Percentiles rank a stretch among this genome's conserved stretches.
Conservation (phyloP, 2,329 filamentous ascomycete species). For the Ophiocordyceps camponoti-leonardi region DNA sequence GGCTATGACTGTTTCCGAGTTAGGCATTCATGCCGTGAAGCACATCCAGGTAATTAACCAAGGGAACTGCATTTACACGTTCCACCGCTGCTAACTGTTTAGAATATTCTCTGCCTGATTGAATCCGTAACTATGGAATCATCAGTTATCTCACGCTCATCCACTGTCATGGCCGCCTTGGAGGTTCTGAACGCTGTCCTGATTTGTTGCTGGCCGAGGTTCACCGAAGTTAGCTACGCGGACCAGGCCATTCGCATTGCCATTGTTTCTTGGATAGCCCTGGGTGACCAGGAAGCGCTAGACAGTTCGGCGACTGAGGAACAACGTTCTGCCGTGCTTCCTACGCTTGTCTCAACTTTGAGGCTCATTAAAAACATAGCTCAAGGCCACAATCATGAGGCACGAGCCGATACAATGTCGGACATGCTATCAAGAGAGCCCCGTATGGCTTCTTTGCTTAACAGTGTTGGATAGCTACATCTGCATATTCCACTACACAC, state of each 20-base stretch:
- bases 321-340: background rate
- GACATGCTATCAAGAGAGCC: slow-evolving; percentile 6
- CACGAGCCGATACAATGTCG: background rate
- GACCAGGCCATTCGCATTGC: background rate
- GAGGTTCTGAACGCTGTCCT: background rate
- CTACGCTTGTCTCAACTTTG: slow-evolving; percentile 30
- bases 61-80: too few species aligned
- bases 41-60: slow-evolving; percentile 39
- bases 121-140: background rate
- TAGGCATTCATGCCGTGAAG: slow-evolving; percentile 47
- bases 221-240: background rate
- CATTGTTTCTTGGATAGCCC: background rate
- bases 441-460: slow-evolving; percentile 13
- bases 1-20: slow-evolving; percentile 27
- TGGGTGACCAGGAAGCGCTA: background rate
- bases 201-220: background rate
- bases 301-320: slow-evolving; percentile 3
- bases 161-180: background rate
- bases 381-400: background rate
- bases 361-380: background rate
- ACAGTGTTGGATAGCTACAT: background rate
- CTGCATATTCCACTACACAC: background rate
- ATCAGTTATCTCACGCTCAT: background rate
- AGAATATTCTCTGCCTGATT: background rate
- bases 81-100: background rate